phyloP scores from a whole-genome alignment of 2,329 filamentous ascomycete genomes.

The Colletotrichum noveboracense region DNA sequence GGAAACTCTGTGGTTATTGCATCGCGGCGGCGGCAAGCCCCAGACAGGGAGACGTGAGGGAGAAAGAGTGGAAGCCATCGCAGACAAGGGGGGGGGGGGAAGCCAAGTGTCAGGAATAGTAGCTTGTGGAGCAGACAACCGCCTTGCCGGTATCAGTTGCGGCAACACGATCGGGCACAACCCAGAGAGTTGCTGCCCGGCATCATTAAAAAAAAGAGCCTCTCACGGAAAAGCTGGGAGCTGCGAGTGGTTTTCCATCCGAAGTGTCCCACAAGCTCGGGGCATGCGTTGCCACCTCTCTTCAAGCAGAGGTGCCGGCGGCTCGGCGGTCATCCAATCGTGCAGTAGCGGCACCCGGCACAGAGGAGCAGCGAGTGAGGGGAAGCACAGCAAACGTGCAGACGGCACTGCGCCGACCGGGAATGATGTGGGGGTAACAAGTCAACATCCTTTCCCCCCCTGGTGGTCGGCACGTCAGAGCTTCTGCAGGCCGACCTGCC shows the following conservation, averaged over 20 bases:
- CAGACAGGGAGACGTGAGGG: neutral
- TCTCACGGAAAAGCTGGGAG: neutral
- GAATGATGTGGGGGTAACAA: neutral
- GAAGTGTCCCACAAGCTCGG: neutral
- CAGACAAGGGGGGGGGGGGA: neutral
- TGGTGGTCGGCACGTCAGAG: neutral
- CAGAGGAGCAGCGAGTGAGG: neutral
- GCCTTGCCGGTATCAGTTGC: neutral
- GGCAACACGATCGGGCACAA: neutral
- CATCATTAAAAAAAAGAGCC: neutral
- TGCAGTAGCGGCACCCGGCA: neutral
- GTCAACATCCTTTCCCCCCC: neutral
- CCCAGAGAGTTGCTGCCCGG: neutral
- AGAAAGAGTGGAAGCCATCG: neutral
- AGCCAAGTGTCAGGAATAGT: neutral
- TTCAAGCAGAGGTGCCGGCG: neutral
- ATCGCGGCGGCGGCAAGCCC: neutral
- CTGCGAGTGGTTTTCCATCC: neutral
- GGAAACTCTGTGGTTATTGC: neutral
- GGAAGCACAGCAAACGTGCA: neutral
- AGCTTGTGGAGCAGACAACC: neutral
- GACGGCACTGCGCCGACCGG: slow-evolving; percentile 11
- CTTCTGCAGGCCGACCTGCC: neutral
- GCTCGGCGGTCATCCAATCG: neutral
- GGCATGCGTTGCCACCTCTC: neutral